A percentile compares a stretch with the other conserved stretches of the same genome.
Conservation (phyloP, 2,329 filamentous ascomycete species). For the Fusarium ambrosium region DNA sequence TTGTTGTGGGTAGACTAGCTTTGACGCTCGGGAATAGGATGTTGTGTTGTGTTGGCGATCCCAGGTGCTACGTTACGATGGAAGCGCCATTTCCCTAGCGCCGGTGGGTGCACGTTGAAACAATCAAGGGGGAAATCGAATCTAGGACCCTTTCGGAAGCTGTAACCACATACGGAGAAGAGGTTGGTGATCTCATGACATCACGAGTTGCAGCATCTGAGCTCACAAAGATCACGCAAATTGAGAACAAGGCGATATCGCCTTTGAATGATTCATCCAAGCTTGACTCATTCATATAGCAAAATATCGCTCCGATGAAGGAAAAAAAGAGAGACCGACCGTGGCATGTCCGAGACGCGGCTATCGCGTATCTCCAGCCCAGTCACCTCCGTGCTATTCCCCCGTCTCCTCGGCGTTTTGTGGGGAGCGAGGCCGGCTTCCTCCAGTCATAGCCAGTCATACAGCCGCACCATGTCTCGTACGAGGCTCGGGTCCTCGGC, state of each 20-base stretch:
- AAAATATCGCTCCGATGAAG: not conserved
- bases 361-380: slow-evolving; percentile 11
- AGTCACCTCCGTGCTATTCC: slow-evolving; percentile 21
- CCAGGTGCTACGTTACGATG: slow-evolving; percentile 8
- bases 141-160: slow-evolving; percentile 6
- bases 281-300: not conserved
- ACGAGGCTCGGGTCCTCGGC: slow-evolving; percentile 44
- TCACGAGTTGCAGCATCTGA: not conserved
- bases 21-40: slow-evolving; percentile 3
- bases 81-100: not conserved
- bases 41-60: not conserved
- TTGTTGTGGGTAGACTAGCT: slow-evolving; percentile 5
- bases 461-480: slow-evolving; percentile 31
- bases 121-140: not conserved
- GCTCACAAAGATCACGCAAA: not conserved
- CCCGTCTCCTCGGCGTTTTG: slow-evolving; percentile 28
- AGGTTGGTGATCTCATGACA: slow-evolving; percentile 5
- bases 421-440: slow-evolving; percentile 21
- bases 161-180: not conserved
- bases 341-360: slow-evolving; percentile 23
- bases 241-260: not conserved
- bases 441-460: slow-evolving; percentile 35
- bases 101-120: not conserved
- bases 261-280: slow-evolving; percentile 15
- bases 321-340: slow-evolving; percentile 1